A percentile compares a stretch with the other conserved stretches of the same genome.
Conservation (phyloP, 1,284 basidiomycete genomes). For the Ganoderma meredithae region DNA sequence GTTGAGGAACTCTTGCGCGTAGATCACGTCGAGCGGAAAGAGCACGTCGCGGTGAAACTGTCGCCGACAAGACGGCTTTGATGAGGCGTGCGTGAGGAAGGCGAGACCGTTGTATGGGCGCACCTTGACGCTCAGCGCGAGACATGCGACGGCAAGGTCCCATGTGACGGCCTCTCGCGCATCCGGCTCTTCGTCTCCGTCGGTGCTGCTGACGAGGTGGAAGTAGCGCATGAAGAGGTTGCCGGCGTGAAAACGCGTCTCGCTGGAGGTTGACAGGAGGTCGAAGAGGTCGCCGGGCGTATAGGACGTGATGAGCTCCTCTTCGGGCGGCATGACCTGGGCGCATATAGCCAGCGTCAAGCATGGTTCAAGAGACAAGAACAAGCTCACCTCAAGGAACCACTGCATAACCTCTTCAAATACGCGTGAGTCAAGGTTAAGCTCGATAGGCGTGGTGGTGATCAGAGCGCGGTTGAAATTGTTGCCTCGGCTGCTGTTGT, state of each 20-base stretch:
- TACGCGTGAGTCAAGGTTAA: constrained; percentile 41
- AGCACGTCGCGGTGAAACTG: constrained; percentile 72
- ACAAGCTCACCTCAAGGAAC: constrained; percentile 50
- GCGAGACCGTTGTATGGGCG: neutral
- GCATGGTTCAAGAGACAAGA: neutral
- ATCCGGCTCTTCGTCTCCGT: constrained; percentile 32
- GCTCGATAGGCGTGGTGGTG: neutral
- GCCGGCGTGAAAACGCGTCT: constrained; percentile 68
- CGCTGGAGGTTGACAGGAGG: constrained; percentile 57
- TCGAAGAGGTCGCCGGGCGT: constrained; percentile 52
- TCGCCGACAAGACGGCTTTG: neutral
- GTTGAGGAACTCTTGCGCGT: constrained; percentile 54
- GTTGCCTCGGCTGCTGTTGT: neutral
- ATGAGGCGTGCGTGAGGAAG: neutral
- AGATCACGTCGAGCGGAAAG: constrained; percentile 58
- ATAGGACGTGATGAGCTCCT: constrained; percentile 26
- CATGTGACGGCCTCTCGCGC: constrained; percentile 52
- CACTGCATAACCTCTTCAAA: constrained; percentile 47
- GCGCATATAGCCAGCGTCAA: constrained; percentile 2
- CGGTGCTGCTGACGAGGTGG: constrained; percentile 40
- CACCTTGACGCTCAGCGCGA: constrained; percentile 67
- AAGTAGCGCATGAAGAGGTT: constrained; percentile 64
- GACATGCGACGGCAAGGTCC: constrained; percentile 62
- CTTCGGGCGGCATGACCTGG: constrained; percentile 17
- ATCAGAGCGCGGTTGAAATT: constrained; percentile 6